Evolutionary conservation across 257 asterid species (phyloP), one percentile per base, ranked within the genome.

Genomic region (Przewalskia tangutica): DNA sequence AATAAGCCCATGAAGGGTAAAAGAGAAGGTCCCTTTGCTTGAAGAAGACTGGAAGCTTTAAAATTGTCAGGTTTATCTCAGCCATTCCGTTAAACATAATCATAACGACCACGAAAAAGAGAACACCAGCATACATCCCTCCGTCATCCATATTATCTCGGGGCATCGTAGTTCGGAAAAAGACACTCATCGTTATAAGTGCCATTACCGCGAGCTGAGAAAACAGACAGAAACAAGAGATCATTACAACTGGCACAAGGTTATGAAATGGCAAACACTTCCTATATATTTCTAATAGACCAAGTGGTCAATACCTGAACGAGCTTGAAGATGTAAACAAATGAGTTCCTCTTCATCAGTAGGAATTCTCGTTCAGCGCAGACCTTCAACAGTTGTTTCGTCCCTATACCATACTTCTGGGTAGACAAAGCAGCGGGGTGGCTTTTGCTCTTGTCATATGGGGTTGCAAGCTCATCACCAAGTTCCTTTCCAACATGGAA

Each of bases 1-100:
- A 93, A 84, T 87, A 92, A 10, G 92, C 86, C 97, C 98, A 93
- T 1, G 98, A 82, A 0, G 98, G 98, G 81, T 76, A 93, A 56
- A 93, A 91, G 51, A 55, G 88, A 82, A 90, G 88, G 76, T 93
- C 91, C 82, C 95, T 81, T 81, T 93, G 97, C 83, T 93, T 93
- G 86, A 89, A 93, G 86, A 89, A 93, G 40, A 91, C 91, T 0
- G 97, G 97, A 85, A 93, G 97, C 90, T 88, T 92, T 67, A 23
- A 80, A 36, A 92, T 86, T 10, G 93, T 92, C 88, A 92, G 60
- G 67, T 91, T 67, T 82, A 92, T 81, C 88, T 92, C 98, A 0
- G 92, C 71, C 86, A 90, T 56, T 76, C 94, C 98, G 17, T 91
- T 90, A 87, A 91, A 93, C 93, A 91, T 89, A 82, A 86, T 56